Evolutionary conservation across 73 alveolate species (phyloP).

Genomic region (Paramecium sonneborni): DNA sequence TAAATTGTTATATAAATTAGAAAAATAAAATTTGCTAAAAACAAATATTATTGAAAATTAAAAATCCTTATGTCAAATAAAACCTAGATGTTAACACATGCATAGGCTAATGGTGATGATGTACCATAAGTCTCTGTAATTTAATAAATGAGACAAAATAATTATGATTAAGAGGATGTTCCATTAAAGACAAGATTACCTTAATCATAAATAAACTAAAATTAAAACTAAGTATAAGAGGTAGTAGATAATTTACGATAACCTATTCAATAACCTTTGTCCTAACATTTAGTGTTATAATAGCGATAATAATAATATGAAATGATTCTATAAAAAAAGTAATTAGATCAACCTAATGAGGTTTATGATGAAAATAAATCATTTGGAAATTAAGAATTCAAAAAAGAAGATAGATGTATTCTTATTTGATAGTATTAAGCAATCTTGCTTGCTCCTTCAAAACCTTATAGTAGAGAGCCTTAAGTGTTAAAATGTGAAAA

Average conservation of each 20-base stretch:
- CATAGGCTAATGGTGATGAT: neutral
- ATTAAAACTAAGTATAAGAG: neutral
- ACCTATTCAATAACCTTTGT: neutral
- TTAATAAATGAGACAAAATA: neutral
- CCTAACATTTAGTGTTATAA: neutral
- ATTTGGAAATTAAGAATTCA: neutral
- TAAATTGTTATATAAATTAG: neutral
- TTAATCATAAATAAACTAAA: neutral
- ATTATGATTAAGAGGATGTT: neutral
- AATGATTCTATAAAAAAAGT: neutral
- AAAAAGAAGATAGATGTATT: neutral
- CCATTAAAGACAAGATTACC: slow-evolving; percentile 37
- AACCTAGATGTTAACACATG: neutral
- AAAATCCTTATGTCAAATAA: slow-evolving; percentile 1
- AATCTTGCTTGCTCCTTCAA: neutral
- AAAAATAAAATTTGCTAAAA: neutral
- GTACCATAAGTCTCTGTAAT: neutral
- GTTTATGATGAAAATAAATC: neutral
- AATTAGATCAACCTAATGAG: neutral
- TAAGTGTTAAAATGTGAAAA: neutral
- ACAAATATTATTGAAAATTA: neutral
- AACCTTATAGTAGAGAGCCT: slow-evolving; percentile 33
- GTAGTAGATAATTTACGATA: neutral
- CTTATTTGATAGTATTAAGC: neutral
- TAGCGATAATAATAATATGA: neutral